phyloP scores from a whole-genome alignment of 768 basidiomycete species.

The Podaxis sp. region DNA sequence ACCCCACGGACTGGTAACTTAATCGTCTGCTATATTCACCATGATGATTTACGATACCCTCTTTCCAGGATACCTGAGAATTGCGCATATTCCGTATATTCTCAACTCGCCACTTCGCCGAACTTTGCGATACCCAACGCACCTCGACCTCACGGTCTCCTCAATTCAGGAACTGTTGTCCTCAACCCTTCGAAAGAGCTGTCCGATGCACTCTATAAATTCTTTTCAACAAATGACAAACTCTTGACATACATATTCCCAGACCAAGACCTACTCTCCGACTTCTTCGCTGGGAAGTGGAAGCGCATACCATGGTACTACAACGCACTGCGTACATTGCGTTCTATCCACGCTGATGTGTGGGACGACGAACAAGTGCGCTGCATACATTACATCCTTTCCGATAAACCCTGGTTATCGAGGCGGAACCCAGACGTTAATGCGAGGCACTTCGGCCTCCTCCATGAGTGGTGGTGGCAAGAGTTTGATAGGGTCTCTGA shows the following conservation, averaged over 20 bases:
- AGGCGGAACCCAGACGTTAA: conserved; percentile 39
- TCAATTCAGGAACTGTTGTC: conserved; percentile 91
- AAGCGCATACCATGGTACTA: conserved; percentile 81
- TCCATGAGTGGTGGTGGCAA: conserved; percentile 83
- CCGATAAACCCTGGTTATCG: conserved; percentile 83
- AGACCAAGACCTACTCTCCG: conserved; percentile 90
- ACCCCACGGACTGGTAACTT: conserved; percentile 83
- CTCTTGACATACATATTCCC: conserved; percentile 60
- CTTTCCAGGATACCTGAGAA: conserved; percentile 84
- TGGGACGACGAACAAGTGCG: conserved; percentile 88
- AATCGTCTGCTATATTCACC: conserved; percentile 14
- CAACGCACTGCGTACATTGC: conserved; percentile 90
- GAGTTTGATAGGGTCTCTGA: conserved; percentile 46
- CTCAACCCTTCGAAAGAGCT: conserved; percentile 68
- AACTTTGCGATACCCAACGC: conserved; percentile 33
- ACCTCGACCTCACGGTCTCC: conserved; percentile 75
- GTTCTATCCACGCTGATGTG: conserved; percentile 62
- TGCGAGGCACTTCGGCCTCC: conserved; percentile 43
- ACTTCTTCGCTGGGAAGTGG: conserved; percentile 78
- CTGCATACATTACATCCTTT: conserved; percentile 84
- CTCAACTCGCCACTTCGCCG: conserved; percentile 41
- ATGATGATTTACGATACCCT: conserved; percentile 15
- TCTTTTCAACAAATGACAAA: conserved; percentile 45
- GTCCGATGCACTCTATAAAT: conserved; percentile 50
- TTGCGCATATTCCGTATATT: conserved; percentile 72